Base-by-base conservation (phyloP, 805 yeast genomes). In the Ogataea henricii region DNA sequence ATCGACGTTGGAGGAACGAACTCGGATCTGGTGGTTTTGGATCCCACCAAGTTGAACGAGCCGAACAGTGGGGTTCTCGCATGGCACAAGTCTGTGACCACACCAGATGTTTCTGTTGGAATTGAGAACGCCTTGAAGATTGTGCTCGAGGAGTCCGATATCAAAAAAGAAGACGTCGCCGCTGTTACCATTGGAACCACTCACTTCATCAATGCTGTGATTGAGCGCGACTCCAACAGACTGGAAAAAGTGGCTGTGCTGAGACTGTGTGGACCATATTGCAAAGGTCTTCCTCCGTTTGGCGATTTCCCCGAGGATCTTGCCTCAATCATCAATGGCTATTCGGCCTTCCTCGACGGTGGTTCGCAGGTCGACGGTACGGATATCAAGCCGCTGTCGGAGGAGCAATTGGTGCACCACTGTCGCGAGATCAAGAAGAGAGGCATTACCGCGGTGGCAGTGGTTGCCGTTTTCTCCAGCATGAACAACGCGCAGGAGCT, bases 1-100 rank as follows among this genome's bases (percentile, higher is more conserved):
- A 69, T 75, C n/a, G 79, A 75, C 53, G 78, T 75, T 38, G 79
- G 79, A 22, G 79, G 79, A 6, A 75, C 79, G 36, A 73, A 74
- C 62, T 72, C 78, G 0, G 79, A 75, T 55, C 63, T 72, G n/a
- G 78, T 74, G 18, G 56, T 75, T 10, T 48, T 74, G 7, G 71
- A 73, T 43, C 73, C 78, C 0, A 25, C 59, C 6, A 34, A 43
- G 8, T 40, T 62, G n/a, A 26, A 42, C n/a, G 43, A 54, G 13
- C 47, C 52, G 1, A 46, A 54, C 25, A 55, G 64, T 41, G 70
- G 72, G 0, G 71, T 73, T 6, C 32, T 72, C 6, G 60, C 72
- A 6, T 73, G 67, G 68, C 62, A 71, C 50, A 74, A 74, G 48
- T 65, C 74, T 13, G 57, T 62, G 18, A 74, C 79, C 1, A 73